phyloP scores from a whole-genome alignment of 352 stramenopile genomes.

The Globisporangium apiculatum region DNA sequence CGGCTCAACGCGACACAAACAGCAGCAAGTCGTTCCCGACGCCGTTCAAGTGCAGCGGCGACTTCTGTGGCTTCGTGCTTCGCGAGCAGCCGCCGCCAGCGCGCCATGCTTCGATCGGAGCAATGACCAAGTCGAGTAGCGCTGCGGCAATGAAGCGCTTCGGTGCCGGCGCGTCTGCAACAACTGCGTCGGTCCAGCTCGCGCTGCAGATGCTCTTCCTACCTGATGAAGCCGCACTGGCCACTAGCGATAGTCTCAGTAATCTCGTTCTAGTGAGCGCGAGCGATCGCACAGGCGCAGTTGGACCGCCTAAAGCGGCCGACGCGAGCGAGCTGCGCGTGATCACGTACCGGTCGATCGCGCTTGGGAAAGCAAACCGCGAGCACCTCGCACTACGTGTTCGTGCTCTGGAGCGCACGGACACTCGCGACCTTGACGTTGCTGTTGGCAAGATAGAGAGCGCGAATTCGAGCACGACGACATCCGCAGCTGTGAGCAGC shows the following conservation, averaged over 20 bases:
- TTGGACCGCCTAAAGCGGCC: background rate
- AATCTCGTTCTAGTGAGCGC: constrained; percentile 18
- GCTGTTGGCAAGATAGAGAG: background rate
- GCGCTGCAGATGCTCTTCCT: constrained; percentile 51
- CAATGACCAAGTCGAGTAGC: background rate
- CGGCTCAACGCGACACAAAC: background rate
- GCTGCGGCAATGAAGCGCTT: background rate
- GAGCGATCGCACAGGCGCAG: constrained; percentile 6
- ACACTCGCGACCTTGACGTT: background rate
- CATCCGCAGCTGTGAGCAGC: no score
- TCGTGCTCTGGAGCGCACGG: constrained; percentile 1
- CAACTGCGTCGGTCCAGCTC: constrained; percentile 10
- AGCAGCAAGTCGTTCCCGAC: constrained; percentile 34
- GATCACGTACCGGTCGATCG: constrained; percentile 78
- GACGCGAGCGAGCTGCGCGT: constrained; percentile 28
- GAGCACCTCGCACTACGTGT: constrained; percentile 26
- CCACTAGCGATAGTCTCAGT: constrained; percentile 31
- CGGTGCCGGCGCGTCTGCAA: no score
- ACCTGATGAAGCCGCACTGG: constrained; percentile 26
- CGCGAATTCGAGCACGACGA: background rate
- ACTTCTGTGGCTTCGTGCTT: constrained; percentile 61
- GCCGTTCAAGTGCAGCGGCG: constrained; percentile 71
- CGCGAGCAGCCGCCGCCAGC: constrained; percentile 20
- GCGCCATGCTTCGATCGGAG: background rate
- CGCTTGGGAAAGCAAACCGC: constrained; percentile 53